These are phyloP conservation scores for Naganishia cerealis DNA, from an alignment of 1,284 basidiomycete genomes.

Conservation along the genomic window DNA sequence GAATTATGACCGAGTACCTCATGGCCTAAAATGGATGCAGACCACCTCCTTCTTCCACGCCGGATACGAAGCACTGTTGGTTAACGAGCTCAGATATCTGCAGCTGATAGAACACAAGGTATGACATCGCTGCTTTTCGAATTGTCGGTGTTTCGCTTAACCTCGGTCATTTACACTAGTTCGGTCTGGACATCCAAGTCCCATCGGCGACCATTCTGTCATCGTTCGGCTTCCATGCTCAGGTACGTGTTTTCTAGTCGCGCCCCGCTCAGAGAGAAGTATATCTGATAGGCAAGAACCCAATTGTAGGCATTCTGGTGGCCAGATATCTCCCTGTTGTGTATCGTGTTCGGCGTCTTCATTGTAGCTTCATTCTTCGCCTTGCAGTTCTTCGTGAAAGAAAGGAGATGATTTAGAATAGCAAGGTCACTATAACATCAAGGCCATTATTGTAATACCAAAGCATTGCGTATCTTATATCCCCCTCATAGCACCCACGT, in stretches of 20 bases:
- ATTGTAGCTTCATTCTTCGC: conserved; percentile 73
- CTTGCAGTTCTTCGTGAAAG: conserved; percentile 83
- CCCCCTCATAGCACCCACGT: neutral
- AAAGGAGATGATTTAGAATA: conserved; percentile 64
- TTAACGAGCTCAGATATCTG: conserved; percentile 92
- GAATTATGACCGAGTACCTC: conserved; percentile 81
- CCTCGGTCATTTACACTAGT: conserved; percentile 56
- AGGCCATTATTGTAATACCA: neutral
- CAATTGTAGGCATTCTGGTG: conserved; percentile 81
- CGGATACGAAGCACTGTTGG: conserved; percentile 91
- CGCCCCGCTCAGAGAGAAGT: neutral
- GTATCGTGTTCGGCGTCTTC: conserved; percentile 77
- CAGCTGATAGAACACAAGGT: conserved; percentile 86
- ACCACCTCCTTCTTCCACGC: conserved; percentile 96
- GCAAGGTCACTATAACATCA: conserved; percentile 4
- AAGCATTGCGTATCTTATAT: conserved; percentile 5
- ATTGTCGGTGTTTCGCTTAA: conserved; percentile 2
- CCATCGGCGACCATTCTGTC: conserved; percentile 90
- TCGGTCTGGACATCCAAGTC: conserved; percentile 85
- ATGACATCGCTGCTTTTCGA: conserved; percentile 39
- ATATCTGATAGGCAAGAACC: neutral
- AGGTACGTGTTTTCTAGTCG: conserved; percentile 58
- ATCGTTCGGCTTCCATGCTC: conserved; percentile 80
- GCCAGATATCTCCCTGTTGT: conserved; percentile 81
- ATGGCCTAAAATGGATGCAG: conserved; percentile 77